phyloP scores from a whole-genome alignment of 1,284 basidiomycete species.

The Puccinia hordei region DNA sequence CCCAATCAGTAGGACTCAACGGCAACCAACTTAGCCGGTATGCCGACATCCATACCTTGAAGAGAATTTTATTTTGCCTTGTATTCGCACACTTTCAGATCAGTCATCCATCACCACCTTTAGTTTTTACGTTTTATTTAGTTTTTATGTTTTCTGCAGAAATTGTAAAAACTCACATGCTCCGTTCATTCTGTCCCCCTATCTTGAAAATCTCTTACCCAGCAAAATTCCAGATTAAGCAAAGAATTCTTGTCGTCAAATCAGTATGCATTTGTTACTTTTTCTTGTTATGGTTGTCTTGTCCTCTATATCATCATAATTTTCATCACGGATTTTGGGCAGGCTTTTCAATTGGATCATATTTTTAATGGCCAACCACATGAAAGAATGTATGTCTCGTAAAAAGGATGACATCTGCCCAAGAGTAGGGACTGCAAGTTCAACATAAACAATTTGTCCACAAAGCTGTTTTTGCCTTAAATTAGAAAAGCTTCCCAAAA shows the following conservation, averaged over 20 bases:
- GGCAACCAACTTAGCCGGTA: not conserved
- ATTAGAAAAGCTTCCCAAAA: too few species aligned
- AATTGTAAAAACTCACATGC: not conserved
- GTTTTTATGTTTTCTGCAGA: not conserved
- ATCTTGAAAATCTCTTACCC: not conserved
- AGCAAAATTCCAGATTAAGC: not conserved
- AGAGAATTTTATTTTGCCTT: not conserved
- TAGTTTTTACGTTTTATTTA: not conserved
- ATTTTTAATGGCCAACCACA: too few species aligned
- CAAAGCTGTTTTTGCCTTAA: too few species aligned
- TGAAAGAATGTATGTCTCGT: too few species aligned
- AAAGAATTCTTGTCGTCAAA: not conserved
- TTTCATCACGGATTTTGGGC: not conserved
- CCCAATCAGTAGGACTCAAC: not conserved
- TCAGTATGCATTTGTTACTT: not conserved
- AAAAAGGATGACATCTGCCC: too few species aligned
- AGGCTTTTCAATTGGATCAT: not conserved
- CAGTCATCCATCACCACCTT: not conserved
- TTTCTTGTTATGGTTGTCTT: not conserved
- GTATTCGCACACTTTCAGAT: not conserved
- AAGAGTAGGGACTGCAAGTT: too few species aligned
- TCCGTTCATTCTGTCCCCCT: not conserved
- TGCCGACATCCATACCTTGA: not conserved
- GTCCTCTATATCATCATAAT: too few species aligned
- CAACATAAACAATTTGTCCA: too few species aligned